phyloP scores from a whole-genome alignment of 768 basidiomycete genomes.

The Phanerodontia chrysosporium region DNA sequence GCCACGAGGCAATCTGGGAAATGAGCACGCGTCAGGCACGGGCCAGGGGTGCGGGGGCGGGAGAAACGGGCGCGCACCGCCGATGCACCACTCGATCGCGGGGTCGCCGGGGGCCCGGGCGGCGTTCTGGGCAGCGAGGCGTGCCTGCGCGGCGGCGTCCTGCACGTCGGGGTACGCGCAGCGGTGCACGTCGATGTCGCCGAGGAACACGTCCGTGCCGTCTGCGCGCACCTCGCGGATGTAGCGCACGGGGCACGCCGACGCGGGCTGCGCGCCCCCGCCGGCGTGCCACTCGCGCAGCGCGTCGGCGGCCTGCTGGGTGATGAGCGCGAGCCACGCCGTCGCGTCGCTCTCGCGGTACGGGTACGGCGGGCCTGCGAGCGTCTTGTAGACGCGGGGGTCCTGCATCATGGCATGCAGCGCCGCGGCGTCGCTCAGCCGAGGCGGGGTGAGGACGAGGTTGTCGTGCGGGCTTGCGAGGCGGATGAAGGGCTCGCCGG shows the following conservation, averaged over 20 bases:
- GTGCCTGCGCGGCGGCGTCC: conserved; percentile 35
- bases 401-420: conserved; percentile 44
- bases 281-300: conserved; percentile 28
- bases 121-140: conserved; percentile 29
- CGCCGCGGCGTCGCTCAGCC: conserved; percentile 35
- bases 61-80: no score
- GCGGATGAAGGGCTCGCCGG: conserved; percentile 53
- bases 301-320: conserved; percentile 25
- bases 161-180: conserved; percentile 28
- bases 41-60: no score
- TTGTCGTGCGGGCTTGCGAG: conserved; percentile 45
- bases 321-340: conserved; percentile 33
- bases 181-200: conserved; percentile 36
- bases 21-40: not conserved
- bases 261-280: conserved; percentile 7
- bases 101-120: conserved; percentile 43
- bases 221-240: conserved; percentile 54
- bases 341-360: conserved; percentile 42
- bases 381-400: conserved; percentile 36
- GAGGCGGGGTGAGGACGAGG: conserved; percentile 58
- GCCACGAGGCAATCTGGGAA: conserved; percentile 55
- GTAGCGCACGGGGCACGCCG: conserved; percentile 41
- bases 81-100: conserved; percentile 56
- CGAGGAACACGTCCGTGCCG: conserved; percentile 50
- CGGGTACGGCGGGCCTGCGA: conserved; percentile 48